phyloP scores from a whole-genome alignment of 345 rosid species.

The Eucalyptus viminalis region DNA sequence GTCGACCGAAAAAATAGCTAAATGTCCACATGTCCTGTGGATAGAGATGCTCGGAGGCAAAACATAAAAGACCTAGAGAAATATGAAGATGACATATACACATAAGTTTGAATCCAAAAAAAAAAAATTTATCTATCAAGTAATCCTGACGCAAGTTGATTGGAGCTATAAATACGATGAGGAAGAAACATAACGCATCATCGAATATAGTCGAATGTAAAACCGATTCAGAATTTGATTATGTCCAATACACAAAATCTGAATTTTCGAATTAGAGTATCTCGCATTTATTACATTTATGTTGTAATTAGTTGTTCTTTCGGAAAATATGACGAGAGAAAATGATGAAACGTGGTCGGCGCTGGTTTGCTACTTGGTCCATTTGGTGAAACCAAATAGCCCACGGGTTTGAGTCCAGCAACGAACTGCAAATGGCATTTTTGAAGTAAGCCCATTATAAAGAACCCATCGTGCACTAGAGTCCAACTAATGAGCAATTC shows the following conservation, averaged over 20 bases:
- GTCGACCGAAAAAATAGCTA: too few relatives aligned
- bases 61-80: background rate
- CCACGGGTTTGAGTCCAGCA: background rate
- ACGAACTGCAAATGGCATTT: background rate
- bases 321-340: background rate
- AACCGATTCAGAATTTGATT: background rate
- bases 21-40: background rate
- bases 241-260: background rate
- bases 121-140: background rate
- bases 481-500: background rate
- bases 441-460: background rate
- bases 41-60: background rate
- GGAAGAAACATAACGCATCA: background rate
- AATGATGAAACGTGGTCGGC: background rate
- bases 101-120: background rate
- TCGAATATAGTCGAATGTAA: background rate
- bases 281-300: background rate
- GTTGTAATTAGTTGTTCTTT: background rate
- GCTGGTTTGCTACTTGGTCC: background rate
- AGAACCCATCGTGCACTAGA: background rate
- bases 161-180: background rate
- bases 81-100: background rate
- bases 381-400: background rate
- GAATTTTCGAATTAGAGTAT: background rate
- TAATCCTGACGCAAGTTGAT: rapidly evolving